Conservation (phyloP, 1,139 yeast species). For the Kodamaea sp. region DNA sequence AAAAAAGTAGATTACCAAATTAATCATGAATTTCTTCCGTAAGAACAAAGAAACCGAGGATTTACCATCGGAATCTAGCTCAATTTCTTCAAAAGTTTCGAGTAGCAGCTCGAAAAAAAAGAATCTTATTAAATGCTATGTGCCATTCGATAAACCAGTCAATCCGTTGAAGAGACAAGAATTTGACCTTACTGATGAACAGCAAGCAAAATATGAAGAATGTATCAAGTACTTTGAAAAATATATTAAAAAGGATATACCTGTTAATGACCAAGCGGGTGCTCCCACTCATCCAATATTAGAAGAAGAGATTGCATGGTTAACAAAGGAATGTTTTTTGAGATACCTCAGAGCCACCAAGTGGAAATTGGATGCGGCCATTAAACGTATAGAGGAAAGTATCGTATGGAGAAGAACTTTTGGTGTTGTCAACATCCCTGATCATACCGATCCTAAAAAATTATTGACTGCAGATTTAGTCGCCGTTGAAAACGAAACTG, state of each 20-base stretch:
- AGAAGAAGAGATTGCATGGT: conserved; percentile 78
- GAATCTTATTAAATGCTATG: conserved; percentile 30
- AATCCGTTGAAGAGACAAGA: conserved; percentile 32
- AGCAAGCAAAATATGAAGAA: conserved; percentile 52
- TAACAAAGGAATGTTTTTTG: conserved; percentile 82
- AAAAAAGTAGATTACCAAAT: neutral
- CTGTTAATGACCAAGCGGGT: conserved; percentile 26
- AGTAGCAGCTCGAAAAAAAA: conserved; percentile 7
- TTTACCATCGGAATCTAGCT: neutral
- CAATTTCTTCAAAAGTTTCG: conserved; percentile 6
- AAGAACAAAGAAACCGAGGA: conserved; percentile 2
- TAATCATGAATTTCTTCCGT: conserved; percentile 12
- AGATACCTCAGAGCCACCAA: conserved; percentile 89
- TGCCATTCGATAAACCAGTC: conserved; percentile 41
- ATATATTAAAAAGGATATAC: conserved; percentile 20
- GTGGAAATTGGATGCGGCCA: conserved; percentile 73
- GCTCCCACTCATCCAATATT: conserved; percentile 34
- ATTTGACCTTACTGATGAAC: conserved; percentile 38
- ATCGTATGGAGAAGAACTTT: conserved; percentile 90
- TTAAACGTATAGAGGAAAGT: conserved; percentile 69
- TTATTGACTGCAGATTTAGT: conserved; percentile 60
- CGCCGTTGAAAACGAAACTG: conserved; percentile 72
- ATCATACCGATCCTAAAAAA: conserved; percentile 36
- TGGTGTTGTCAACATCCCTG: conserved; percentile 66
- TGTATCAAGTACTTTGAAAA: conserved; percentile 60